These are phyloP conservation scores for Chrysopogon serrulatus DNA, from an alignment of 176 grass and related monocot genomes.

Conservation along the genomic window DNA sequence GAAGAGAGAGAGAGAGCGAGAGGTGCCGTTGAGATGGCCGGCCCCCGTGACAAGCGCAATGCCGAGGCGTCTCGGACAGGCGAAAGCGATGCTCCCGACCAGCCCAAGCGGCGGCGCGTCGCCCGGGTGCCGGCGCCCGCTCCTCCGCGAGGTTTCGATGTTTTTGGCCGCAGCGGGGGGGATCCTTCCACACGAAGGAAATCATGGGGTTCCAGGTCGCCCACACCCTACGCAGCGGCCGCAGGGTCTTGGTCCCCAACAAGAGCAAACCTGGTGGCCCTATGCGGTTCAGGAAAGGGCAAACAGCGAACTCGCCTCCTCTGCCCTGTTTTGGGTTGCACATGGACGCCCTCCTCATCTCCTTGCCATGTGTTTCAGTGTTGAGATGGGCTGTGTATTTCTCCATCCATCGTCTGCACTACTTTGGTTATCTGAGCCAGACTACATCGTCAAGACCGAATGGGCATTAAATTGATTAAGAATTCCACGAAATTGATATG, in stretches of 20 bases:
- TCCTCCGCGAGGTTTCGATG: no score
- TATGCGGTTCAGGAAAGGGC: not conserved
- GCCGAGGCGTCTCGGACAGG: not conserved
- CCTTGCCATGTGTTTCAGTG: not conserved
- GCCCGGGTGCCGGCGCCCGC: no score
- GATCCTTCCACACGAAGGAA: not conserved
- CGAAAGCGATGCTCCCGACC: not conserved
- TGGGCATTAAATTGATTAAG: not conserved
- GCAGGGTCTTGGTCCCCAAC: not conserved
- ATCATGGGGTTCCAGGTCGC: not conserved
- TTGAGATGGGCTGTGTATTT: not conserved
- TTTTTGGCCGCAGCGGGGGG: no score
- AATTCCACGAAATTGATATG: not conserved
- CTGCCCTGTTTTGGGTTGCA: not conserved
- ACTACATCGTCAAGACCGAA: not conserved
- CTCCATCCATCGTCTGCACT: not conserved
- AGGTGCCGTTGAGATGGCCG: not conserved
- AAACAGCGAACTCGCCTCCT: not conserved
- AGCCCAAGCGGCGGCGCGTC: no score
- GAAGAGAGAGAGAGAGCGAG: no score
- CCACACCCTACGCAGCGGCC: not conserved
- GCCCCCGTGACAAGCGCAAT: not conserved
- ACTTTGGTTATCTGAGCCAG: not conserved
- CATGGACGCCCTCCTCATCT: no score
- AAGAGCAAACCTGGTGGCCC: not conserved